Base-by-base conservation (phyloP, 129 eudicot genomes). In the Centrapalus pauciflorus region DNA sequence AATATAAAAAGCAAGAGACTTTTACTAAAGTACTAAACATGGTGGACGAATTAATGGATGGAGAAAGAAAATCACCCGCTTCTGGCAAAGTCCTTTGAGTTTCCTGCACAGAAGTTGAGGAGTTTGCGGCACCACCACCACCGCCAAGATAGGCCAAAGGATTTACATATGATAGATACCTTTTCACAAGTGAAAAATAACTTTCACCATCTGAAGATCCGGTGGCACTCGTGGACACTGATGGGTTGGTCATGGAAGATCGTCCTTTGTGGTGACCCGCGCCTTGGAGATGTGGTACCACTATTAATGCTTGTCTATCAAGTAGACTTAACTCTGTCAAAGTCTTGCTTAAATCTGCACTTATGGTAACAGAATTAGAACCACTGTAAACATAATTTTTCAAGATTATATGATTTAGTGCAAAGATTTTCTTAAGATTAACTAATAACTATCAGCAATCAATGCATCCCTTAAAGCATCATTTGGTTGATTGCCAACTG, bases 221-320 rank as follows among this genome's bases (percentile, higher is more conserved):
- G 27, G 67, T 48, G 55, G 41, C 64, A 52, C 61, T 56, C 29
- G 67, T 70, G 32, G 86, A 60, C 61, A 25, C 73, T 63, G 75
- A 72, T 45, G 68, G 71, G 55, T 49, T 48, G 26, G 57, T 45
- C 0, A 63, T 67, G 35, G 69, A 50, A 35, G 80, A 65, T 61
- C 34, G 79, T 65, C 72, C 86, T 70, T 55, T 79, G 45, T 41
- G 28, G 6, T 64, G 65, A 51, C 76, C 55, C 58, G 25, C 48
- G 41, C 48, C 52, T 77, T 55, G 61, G 13, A 66, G 70, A 46
- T 62, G 83, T 37, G 81, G 89, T 62, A 90, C 90, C 78, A 90
- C 79, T 46, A 90, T 70, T 13, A 90, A 60, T 3, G 95, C 89
- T 82, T 90, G 97, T 66, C 97, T 90, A 49, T 82, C 72, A 40